Base-by-base conservation (phyloP, 2,329 filamentous ascomycete genomes). In the Clonostachys byssicola region DNA sequence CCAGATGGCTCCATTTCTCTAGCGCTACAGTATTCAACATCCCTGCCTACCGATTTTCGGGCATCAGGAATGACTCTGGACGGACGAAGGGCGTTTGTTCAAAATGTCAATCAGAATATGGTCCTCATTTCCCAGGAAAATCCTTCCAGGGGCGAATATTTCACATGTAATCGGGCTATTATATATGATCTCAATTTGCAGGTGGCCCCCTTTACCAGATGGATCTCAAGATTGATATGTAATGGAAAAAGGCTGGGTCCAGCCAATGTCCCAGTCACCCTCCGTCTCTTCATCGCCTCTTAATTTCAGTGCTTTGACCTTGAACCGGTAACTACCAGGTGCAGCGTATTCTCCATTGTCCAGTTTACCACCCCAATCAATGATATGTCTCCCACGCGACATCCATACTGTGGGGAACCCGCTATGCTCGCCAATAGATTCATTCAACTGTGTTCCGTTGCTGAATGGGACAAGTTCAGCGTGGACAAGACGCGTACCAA, bases 241-340 rank as follows among this genome's bases (percentile, higher is more conserved):
- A 43, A 81, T 70, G n/a, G 58, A 55, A 49, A 81, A 77, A 1
- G 64, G 46, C 1, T 59, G 56, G 12, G 73, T 67, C 53, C 72
- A 65, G 17, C 58, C 56, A 2, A 62, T 54, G 23, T 80, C 76
- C 60, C 75, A 81, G 43, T 81, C 73, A 5, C 58, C 60, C 2
- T 62, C 50, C 47, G 70, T 64, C 12, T 61, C 58, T 35, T 62
- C 59, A 48, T 81, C 66, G 6, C 78, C 78, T 55, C 75, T 78
- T 49, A 81, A 69, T 49, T 68, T 70, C 51, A 81, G 58, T 3
- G 76, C 72, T 48, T 68, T 68, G 34, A 79, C 63, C 2, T 64
- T 63, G 44, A 81, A 63, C 58, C 70, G 73, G 60, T 82, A 81
- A 23, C 57, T 54, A 12, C 77, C 78, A 0, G 67, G 62, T 1